Percentiles rank a stretch among this genome's conserved stretches.
These are phyloP conservation scores for Arthroderma sp. DNA, from an alignment of 2,329 filamentous ascomycete genomes.

Conservation along the genomic window DNA sequence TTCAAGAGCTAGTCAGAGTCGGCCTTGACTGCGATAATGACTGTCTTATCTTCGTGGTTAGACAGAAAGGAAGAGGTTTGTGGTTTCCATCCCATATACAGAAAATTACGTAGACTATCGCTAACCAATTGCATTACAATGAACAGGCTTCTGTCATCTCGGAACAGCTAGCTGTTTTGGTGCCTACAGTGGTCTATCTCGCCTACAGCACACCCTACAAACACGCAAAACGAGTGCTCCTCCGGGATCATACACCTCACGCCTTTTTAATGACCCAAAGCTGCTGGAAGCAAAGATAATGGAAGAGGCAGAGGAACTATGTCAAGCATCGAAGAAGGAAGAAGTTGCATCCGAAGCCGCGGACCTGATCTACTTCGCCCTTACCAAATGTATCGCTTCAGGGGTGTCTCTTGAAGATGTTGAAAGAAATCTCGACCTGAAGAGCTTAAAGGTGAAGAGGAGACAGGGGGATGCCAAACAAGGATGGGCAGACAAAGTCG, in stretches of 20 bases:
- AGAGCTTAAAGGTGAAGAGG: conserved; percentile 89
- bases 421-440: conserved; percentile 82
- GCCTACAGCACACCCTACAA: conserved; percentile 74
- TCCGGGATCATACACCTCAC: conserved; percentile 80
- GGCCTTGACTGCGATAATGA: conserved; percentile 89
- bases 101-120: conserved; percentile 10
- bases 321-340: conserved; percentile 66
- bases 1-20: conserved; percentile 75
- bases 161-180: conserved; percentile 90
- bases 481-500: conserved; percentile 76
- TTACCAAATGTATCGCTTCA: conserved; percentile 75
- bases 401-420: conserved; percentile 82
- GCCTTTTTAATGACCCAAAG: conserved; percentile 83
- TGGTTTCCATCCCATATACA: neutral
- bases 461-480: conserved; percentile 89
- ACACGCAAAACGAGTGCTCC: conserved; percentile 74
- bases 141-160: conserved; percentile 75
- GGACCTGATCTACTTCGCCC: conserved; percentile 88
- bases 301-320: conserved; percentile 94
- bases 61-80: conserved; percentile 65
- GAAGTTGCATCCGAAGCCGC: conserved; percentile 91
- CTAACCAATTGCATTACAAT: conserved; percentile 7
- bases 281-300: conserved; percentile 91
- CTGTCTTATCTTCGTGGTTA: conserved; percentile 78
- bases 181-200: conserved; percentile 64